These are phyloP conservation scores for Asterella californica DNA, from an alignment of 225 moss, liverwort and hornwort genomes.

Conservation along the genomic window DNA sequence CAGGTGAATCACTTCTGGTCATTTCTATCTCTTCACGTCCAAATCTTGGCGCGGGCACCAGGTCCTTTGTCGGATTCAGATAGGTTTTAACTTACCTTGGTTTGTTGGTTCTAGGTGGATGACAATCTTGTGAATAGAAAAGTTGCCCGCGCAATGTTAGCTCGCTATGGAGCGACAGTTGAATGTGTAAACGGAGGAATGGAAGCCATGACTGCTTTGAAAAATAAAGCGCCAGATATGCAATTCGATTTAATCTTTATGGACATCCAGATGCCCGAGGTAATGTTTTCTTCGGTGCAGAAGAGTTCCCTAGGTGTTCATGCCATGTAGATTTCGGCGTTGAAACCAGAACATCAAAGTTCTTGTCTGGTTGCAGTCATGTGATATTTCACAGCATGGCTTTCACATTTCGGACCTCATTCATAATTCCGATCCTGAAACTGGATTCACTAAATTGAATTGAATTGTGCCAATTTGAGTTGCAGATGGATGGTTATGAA, in stretches of 20 bases:
- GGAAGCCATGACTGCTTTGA: slow-evolving; percentile 58
- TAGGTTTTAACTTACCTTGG: neutral
- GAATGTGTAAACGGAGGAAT: slow-evolving; percentile 55
- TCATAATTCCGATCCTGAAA: no score
- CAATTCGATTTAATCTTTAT: slow-evolving; percentile 75
- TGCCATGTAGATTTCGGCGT: neutral
- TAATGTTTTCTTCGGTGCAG: neutral
- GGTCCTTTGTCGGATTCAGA: neutral
- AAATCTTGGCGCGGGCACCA: neutral
- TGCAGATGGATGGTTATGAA: slow-evolving; percentile 92
- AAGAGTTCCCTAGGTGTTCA: neutral
- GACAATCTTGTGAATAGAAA: slow-evolving; percentile 89
- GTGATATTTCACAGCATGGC: neutral
- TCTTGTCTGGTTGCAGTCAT: neutral
- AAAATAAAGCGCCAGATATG: slow-evolving; percentile 44
- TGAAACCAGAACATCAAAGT: neutral
- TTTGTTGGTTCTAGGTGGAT: slow-evolving; percentile 57
- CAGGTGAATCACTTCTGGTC: neutral
- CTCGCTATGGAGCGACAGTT: slow-evolving; percentile 73
- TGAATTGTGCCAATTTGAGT: neutral
- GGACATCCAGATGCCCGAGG: slow-evolving; percentile 99
- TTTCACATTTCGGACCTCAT: neutral
- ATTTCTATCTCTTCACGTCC: neutral
- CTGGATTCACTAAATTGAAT: no score
- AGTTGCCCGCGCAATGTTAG: slow-evolving; percentile 71